Evolutionary conservation across 2,329 filamentous ascomycete species (phyloP), one percentile per base, ranked within the genome.

Genomic region (Ceratocystis papillata): DNA sequence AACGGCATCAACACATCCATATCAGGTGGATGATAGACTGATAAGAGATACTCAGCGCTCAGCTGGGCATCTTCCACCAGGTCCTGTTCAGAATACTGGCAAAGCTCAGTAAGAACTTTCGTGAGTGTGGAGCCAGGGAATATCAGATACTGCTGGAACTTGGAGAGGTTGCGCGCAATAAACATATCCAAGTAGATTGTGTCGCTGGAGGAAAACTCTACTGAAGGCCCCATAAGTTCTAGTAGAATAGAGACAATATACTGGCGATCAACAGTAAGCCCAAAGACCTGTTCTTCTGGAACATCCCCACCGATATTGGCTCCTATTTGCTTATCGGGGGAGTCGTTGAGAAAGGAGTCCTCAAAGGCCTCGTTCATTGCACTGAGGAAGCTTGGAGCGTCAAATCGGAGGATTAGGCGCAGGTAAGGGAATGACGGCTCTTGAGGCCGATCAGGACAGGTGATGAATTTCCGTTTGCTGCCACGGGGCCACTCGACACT

Each of bases 141-240:
- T 10, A 97, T 82, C 63, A 99, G 86, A 72, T 96, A 96, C 73
- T 97, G 93, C 0, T 92, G 91, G 72, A 96, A 99, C 74, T 99
- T 99, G 2, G 95, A 90, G 62, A 99, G 78, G 73, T 96, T 99
- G 66, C 94, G 86, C 20, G 94, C 93, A 73, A 99, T 88, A 73
- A 99, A 99, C 91, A 99, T 99, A 75, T 99, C 91, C 57, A 99
- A 82, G 75, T 96, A 99, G 66, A 99, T 89, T 12, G 89, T 92
- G 72, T 97, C 91, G 68, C 88, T 84, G 0, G 86, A 76, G 0
- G 85, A 83, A 75, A 96, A 97, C 60, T 89, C 84, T 15, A 15
- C 37, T 3, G 81, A 79, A 0, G 84, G 78, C 62, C 86, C 88
- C 90, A 99, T 96, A 33, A 96, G 87, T 73, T 96, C 91, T 10